Evolutionary conservation across 495 filamentous ascomycete genomes (phyloP), one percentile per base, ranked within the genome.

Genomic region (Aspergillus carlsbadensis): DNA sequence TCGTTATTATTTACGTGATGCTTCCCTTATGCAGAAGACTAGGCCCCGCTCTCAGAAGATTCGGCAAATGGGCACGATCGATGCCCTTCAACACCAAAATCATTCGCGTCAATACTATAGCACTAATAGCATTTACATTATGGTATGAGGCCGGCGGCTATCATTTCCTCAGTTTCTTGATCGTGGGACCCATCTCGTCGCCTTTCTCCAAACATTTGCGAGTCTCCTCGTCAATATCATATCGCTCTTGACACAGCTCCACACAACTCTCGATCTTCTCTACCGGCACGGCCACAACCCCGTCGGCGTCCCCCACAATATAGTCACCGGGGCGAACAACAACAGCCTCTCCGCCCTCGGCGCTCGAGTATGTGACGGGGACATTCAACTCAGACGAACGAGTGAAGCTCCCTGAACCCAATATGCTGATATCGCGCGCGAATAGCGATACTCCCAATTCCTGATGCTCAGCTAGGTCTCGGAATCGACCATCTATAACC

Each of bases 381-480:
- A 65, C 65, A 49, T 75, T 69, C 14, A 69, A 26, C 51, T 64
- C 58, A 3, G 66, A 65, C 1, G 62, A 61, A 0, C 65, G 56
- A 0, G 62, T 65, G 39, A 68, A 65, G 10, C 54, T 61, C 33
- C 59, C 58, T 20, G 62, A 63, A 0, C 62, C 65, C 22, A 65
- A 35, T 36, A 65, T 65, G 20, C 81, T 82, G 2, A 79, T 66
- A 24, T 78, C 79, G 3, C 79, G 68, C 1, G 82, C 82, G 46
- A 84, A 85, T 14, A 71, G 54, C 10, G 78, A 78, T 49, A 76
- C 81, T 0, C 62, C 61, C 10, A 85, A 54, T 29, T 77, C 81
- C 2, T 77, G 74, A 59, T 87, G 84, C 64, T 86, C 84, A 42
- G 82, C 71, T 6, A 87, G 48, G 56, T 87, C 84, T 8, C 84